These are phyloP conservation scores for Chaetomium cochliodes DNA, from an alignment of 495 filamentous ascomycete species.

Conservation along the genomic window DNA sequence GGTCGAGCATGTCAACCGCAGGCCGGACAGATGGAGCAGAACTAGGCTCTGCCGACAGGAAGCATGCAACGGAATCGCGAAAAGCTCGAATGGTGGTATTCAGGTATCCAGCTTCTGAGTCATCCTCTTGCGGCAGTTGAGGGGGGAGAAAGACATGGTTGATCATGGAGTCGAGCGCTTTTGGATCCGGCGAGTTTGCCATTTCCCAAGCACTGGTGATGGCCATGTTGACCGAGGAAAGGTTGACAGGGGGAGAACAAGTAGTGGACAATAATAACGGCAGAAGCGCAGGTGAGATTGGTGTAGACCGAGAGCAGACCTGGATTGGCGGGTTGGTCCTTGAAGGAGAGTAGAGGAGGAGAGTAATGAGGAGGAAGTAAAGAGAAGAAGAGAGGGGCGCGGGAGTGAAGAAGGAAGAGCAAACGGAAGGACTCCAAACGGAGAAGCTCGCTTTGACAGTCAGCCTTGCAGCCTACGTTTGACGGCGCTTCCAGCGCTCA, in stretches of 20 bases:
- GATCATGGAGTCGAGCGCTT: constrained; percentile 41
- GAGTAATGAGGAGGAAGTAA: background rate
- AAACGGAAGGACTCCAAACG: background rate
- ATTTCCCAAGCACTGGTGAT: background rate
- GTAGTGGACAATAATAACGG: too few relatives aligned
- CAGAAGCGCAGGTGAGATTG: too few relatives aligned
- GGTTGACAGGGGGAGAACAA: background rate
- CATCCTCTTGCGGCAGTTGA: constrained; percentile 51
- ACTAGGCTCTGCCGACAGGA: constrained; percentile 1
- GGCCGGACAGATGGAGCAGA: background rate
- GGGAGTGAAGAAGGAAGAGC: background rate
- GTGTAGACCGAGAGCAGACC: too few relatives aligned
- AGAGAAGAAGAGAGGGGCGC: background rate
- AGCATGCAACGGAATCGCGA: background rate
- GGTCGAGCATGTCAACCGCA: background rate
- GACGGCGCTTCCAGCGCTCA: background rate
- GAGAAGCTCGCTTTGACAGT: background rate
- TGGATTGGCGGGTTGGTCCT: background rate
- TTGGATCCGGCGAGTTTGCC: background rate
- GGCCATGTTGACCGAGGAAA: background rate
- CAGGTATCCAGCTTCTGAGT: constrained; percentile 33
- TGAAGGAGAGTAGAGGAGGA: background rate
- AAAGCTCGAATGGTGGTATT: constrained; percentile 5
- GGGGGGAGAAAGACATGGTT: constrained; percentile 63
- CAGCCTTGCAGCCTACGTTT: background rate